These are phyloP conservation scores for grape (Vitis vinifera) DNA, from an alignment of 164 flowering plant genomes.

Conservation along the genomic window ASM3070453v1 NC_081805.1:25912501-25913000, in stretches of 20 bases:
- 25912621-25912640: background rate
- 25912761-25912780: background rate
- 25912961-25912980: slow-evolving; percentile 84
- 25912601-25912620: too few species aligned
- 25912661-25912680: background rate
- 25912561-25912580: too few species aligned
- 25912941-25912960: slow-evolving; percentile 70
- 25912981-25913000: slow-evolving; percentile 65
- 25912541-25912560: too few species aligned
- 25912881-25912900: background rate
- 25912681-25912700: background rate
- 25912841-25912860: background rate
- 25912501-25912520: too few species aligned
- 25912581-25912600: too few species aligned
- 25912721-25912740: background rate
- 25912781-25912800: background rate
- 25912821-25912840: background rate
- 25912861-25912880: background rate
- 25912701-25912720: background rate
- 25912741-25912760: background rate
- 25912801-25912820: background rate
- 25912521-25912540: too few species aligned
- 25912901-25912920: background rate
- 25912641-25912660: background rate
- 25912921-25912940: slow-evolving; percentile 72